Conservation (phyloP, 345 rosid genomes). For the Trapa bicornis region DNA sequence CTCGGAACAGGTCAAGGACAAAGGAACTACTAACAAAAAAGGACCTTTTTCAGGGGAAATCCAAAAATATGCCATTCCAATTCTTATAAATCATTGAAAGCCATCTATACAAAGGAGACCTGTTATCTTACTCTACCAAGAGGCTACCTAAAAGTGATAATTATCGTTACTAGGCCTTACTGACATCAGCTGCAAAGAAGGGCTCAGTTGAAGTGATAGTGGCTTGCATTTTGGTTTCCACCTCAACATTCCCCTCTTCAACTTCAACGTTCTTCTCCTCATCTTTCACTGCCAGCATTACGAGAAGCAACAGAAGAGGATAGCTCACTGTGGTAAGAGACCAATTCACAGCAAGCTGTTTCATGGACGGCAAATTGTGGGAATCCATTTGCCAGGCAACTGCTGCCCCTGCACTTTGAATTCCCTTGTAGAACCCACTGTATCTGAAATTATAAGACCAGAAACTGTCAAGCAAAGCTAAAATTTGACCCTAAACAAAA, state of each 20-base stretch:
- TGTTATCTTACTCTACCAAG: background rate
- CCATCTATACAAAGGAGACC: background rate
- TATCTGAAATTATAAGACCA: constrained; percentile 25
- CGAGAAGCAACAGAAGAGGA: constrained; percentile 56
- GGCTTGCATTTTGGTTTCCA: constrained; percentile 4
- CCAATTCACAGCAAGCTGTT: constrained; percentile 66
- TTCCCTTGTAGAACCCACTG: constrained; percentile 84
- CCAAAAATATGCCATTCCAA: background rate
- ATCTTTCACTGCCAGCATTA: constrained; percentile 58
- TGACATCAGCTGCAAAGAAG: background rate
- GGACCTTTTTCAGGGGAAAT: background rate
- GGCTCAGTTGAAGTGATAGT: background rate
- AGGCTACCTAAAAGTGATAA: background rate
- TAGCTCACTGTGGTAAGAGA: constrained; percentile 64
- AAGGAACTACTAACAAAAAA: background rate
- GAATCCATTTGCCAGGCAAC: constrained; percentile 92
- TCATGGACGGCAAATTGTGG: constrained; percentile 41
- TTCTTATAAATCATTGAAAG: background rate
- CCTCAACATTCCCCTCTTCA: background rate
- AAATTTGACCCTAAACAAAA: background rate
- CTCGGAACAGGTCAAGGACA: background rate
- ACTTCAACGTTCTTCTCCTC: constrained; percentile 5
- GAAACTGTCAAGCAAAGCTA: background rate
- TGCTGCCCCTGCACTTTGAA: constrained; percentile 93
- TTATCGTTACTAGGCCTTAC: background rate